A percentile compares a stretch with the other conserved stretches of the same genome.
Evolutionary conservation across 192 early-diverging fungal species (phyloP).

Genomic region (Coemansia sp.): DNA sequence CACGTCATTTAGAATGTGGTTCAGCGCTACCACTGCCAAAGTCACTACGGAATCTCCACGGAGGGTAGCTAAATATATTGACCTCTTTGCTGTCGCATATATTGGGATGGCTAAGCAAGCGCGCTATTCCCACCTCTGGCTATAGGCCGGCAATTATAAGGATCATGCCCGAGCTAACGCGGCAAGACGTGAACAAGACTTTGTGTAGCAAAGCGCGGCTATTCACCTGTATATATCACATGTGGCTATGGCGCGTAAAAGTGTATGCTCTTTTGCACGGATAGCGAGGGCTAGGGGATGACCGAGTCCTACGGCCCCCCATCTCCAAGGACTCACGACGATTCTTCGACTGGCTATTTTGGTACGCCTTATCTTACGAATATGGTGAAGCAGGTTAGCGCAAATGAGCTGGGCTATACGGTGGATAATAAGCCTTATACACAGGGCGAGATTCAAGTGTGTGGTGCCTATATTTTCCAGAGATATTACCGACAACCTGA

Average conservation of each 20-base stretch:
- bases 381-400: slow-evolving; percentile 87
- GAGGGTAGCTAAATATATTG: no score
- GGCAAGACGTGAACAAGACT: slow-evolving; percentile 59
- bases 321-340: slow-evolving; percentile 56
- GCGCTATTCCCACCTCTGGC: no score
- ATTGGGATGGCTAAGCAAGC: no score
- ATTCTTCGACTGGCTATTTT: slow-evolving; percentile 68
- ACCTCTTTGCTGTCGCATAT: no score
- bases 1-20: no score
- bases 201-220: slow-evolving; percentile 77
- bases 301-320: slow-evolving; percentile 75
- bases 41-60: no score
- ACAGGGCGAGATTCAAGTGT: slow-evolving; percentile 84
- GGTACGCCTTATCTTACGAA: slow-evolving; percentile 66
- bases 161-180: no score
- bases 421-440: slow-evolving; percentile 78
- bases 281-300: slow-evolving; percentile 89
- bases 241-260: slow-evolving; percentile 79
- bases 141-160: no score
- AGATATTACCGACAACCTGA: slow-evolving; percentile 88
- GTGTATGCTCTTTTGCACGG: slow-evolving; percentile 74
- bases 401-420: slow-evolving; percentile 84
- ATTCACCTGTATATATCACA: slow-evolving; percentile 75
- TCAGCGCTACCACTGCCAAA: no score
- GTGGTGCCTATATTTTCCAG: slow-evolving; percentile 74